Percentiles rank a stretch among this genome's conserved stretches.
These are phyloP conservation scores for Omphalotus olearius DNA, from an alignment of 1,284 basidiomycete genomes.

Conservation along the genomic window DNA sequence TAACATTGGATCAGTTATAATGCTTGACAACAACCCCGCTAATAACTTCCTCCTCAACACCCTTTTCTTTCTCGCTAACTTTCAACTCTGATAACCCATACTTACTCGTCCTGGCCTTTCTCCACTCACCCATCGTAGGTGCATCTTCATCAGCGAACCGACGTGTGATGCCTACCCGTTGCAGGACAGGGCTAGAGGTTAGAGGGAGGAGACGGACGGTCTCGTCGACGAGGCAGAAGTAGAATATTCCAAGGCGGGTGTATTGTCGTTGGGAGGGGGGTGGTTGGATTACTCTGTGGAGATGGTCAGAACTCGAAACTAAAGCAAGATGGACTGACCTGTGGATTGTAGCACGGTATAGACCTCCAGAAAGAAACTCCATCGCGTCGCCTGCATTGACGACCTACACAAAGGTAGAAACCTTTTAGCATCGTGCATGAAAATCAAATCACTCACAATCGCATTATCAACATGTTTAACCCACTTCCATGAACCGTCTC, in stretches of 20 bases:
- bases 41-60: conserved; percentile 42
- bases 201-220: conserved; percentile 27
- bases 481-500: conserved; percentile 13
- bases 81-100: conserved; percentile 30
- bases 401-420: too few relatives aligned
- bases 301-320: too few relatives aligned
- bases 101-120: conserved; percentile 27
- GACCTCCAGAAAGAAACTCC: conserved; percentile 47
- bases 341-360: conserved; percentile 37
- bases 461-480: conserved; percentile 15
- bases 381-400: conserved; percentile 46
- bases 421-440: too few relatives aligned
- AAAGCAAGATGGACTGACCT: conserved; percentile 26
- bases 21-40: conserved; percentile 45
- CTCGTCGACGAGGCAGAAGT: conserved; percentile 34
- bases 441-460: conserved; percentile 11
- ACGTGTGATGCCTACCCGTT: conserved; percentile 27
- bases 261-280: conserved; percentile 36
- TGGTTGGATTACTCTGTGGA: conserved; percentile 35
- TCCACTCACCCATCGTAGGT: conserved; percentile 34
- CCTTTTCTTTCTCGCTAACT: conserved; percentile 22
- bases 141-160: conserved; percentile 24
- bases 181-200: conserved; percentile 26
- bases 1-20: conserved; percentile 46
- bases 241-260: conserved; percentile 40